Evolutionary conservation across 306 rosid species (phyloP).

Genomic region (Acacia acuminata): DNA sequence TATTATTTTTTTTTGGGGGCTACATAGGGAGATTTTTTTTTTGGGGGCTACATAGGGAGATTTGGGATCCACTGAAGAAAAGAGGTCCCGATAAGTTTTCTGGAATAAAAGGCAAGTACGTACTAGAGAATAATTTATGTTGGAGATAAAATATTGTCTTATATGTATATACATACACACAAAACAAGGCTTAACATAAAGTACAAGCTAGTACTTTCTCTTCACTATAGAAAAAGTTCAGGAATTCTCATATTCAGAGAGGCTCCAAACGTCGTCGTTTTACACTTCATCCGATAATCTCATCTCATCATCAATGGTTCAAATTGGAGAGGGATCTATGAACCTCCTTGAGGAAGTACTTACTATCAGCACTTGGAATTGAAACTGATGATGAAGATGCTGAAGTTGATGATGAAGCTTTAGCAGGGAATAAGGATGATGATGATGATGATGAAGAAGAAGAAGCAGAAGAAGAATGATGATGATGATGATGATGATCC

Average conservation of each 20-base stretch:
- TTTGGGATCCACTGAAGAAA: not conserved
- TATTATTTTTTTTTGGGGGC: not conserved
- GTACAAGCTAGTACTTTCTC: not conserved
- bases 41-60: not conserved
- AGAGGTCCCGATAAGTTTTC: not conserved
- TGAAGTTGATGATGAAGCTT: slow-evolving; percentile 7
- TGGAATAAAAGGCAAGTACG: not conserved
- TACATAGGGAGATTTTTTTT: not conserved
- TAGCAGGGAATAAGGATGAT: slow-evolving; percentile 22
- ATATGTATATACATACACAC: not conserved
- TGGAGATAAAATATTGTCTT: not conserved
- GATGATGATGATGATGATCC: not conserved
- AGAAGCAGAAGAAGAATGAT: slow-evolving; percentile 16
- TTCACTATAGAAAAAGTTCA: not conserved
- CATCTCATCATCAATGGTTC: slow-evolving; percentile 32
- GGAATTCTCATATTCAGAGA: not conserved
- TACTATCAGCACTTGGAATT: slow-evolving; percentile 32
- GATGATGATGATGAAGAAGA: not conserved
- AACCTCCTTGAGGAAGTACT: slow-evolving; percentile 47
- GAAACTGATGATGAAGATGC: not conserved
- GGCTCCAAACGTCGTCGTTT: not conserved
- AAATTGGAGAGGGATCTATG: slow-evolving; percentile 50
- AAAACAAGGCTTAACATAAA: not conserved
- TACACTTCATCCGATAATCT: not conserved
- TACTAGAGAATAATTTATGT: not conserved